Evolutionary conservation across 441 rosid genomes (phyloP).

Genomic region (Flueggea neowawraea): DNA sequence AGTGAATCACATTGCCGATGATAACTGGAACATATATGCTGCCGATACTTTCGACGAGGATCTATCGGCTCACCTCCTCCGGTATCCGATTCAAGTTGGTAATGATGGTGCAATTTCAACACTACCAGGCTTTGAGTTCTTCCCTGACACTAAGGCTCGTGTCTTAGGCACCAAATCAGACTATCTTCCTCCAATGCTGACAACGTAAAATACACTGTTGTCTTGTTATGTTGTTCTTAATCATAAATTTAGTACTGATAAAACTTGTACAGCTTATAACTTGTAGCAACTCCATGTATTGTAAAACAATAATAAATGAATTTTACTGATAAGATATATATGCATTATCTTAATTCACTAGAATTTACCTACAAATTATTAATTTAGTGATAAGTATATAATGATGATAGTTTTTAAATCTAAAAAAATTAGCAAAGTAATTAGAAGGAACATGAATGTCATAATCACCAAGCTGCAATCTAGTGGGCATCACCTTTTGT

Average conservation of each 20-base stretch:
- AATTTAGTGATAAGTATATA: neutral
- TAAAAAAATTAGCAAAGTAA: no score
- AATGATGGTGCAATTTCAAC: conserved; percentile 50
- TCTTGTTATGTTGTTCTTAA: no score
- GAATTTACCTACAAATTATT: neutral
- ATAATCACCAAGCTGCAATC: no score
- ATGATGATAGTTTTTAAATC: no score
- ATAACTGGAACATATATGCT: conserved; percentile 73
- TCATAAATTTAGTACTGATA: no score
- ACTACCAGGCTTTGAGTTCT: conserved; percentile 50
- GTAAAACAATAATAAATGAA: no score
- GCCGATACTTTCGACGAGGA: conserved; percentile 64
- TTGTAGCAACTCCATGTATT: neutral
- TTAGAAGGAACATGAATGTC: no score
- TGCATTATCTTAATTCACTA: no score
- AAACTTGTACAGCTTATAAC: neutral
- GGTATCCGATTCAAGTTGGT: conserved; percentile 69
- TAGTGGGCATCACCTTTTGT: no score
- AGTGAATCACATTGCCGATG: conserved; percentile 63
- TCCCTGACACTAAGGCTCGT: conserved; percentile 93
- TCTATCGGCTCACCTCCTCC: conserved; percentile 72
- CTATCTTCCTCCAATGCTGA: conserved; percentile 82
- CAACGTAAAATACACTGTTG: conserved; percentile 44
- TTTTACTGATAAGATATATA: no score
- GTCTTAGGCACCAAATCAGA: conserved; percentile 77